Conservation (phyloP, 2,329 filamentous ascomycete genomes). For the Falciphora oryzae region DNA sequence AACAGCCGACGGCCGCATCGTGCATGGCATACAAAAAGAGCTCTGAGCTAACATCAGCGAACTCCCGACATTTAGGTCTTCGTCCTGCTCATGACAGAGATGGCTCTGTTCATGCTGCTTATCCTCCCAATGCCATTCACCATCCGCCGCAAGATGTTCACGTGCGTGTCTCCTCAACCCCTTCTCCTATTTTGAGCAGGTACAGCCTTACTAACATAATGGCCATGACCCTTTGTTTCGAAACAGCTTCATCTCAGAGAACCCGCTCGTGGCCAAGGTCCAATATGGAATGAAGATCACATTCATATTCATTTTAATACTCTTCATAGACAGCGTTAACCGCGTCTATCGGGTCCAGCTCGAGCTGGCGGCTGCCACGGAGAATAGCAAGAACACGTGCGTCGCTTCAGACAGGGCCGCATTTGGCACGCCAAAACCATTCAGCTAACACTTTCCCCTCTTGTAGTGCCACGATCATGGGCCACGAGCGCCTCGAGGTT, state of each 20-base stretch:
- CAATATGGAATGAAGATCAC: slow-evolving; percentile 99
- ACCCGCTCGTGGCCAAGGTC: slow-evolving; percentile 75
- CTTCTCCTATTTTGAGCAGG: slow-evolving; percentile 1
- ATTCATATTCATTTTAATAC: slow-evolving; percentile 97
- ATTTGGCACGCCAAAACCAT: not conserved
- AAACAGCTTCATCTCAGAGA: slow-evolving; percentile 84
- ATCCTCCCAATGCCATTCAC: slow-evolving; percentile 86
- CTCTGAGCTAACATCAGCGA: not conserved
- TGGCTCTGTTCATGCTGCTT: slow-evolving; percentile 72
- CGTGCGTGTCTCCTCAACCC: slow-evolving; percentile 36
- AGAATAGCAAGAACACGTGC: slow-evolving; percentile 48
- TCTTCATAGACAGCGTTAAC: slow-evolving; percentile 94
- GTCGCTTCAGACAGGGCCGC: slow-evolving; percentile 1
- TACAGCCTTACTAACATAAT: not conserved
- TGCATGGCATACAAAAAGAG: not conserved
- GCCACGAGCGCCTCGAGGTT: slow-evolving; percentile 93
- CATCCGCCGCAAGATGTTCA: slow-evolving; percentile 78
- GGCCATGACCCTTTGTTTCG: not conserved
- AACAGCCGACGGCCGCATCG: too few species aligned
- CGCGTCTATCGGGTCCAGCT: slow-evolving; percentile 95
- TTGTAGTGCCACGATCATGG: slow-evolving; percentile 61
- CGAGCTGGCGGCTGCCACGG: slow-evolving; percentile 70
- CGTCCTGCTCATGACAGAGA: slow-evolving; percentile 74
- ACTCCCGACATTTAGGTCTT: slow-evolving; percentile 57
- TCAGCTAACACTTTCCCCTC: slow-evolving; percentile 18